Conservation (phyloP, 2,329 filamentous ascomycete species). For the Ambrosiella xylebori region DNA sequence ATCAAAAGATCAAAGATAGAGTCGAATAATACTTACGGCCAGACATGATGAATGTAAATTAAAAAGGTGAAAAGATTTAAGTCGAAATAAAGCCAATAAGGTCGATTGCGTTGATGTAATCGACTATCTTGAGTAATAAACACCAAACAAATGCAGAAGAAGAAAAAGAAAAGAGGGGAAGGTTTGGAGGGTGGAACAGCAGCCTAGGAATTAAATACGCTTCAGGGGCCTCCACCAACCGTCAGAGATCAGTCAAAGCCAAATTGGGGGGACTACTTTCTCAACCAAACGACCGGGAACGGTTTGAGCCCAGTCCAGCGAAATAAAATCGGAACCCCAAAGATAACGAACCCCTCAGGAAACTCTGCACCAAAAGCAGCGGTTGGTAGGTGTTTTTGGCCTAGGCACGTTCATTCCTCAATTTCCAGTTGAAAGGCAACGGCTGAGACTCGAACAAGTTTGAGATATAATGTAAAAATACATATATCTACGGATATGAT, state of each 20-base stretch:
- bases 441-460: no score
- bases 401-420: no score
- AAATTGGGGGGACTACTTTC: not conserved
- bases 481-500: no score
- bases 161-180: conserved; percentile 2
- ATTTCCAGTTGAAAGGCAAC: no score
- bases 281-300: not conserved
- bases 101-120: not conserved
- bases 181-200: not conserved
- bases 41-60: conserved; percentile 13
- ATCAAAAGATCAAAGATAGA: not conserved
- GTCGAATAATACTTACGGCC: conserved; percentile 13
- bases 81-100: not conserved
- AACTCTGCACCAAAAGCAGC: no score
- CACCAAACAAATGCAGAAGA: not conserved
- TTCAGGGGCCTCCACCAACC: conserved; percentile 5
- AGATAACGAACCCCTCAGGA: no score
- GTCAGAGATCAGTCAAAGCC: conserved; percentile 8
- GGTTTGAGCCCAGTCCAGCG: not conserved
- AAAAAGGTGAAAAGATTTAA: not conserved
- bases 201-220: conserved; percentile 7
- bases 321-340: not conserved
- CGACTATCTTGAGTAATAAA: not conserved
- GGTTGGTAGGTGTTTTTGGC: no score
- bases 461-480: no score